phyloP scores from a whole-genome alignment of 2,329 filamentous ascomycete genomes.

The Microascus cirrosus region DNA sequence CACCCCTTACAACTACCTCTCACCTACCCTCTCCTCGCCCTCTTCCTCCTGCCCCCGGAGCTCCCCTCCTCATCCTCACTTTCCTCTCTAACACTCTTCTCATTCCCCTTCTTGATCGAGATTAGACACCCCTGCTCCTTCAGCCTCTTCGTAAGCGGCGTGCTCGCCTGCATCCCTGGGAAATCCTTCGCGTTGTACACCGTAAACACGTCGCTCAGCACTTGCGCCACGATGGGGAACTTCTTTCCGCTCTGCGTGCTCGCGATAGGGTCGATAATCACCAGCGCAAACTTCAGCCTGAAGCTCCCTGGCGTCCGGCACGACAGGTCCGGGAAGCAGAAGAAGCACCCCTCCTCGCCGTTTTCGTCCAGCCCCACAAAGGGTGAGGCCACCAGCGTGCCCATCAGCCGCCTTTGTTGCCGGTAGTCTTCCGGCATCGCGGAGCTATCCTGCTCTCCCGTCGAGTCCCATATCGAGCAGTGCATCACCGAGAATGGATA shows the following conservation, averaged over 20 bases:
- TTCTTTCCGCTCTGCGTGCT: conserved; percentile 37
- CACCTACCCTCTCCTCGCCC: neutral
- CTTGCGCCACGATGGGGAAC: conserved; percentile 37
- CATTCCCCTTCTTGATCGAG: conserved; percentile 77
- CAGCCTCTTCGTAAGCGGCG: conserved; percentile 58
- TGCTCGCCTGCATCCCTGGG: conserved; percentile 72
- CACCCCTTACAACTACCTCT: neutral
- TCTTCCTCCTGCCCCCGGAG: conserved; percentile 4
- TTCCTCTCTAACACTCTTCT: conserved; percentile 37
- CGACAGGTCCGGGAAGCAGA: conserved; percentile 74
- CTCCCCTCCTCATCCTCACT: conserved; percentile 28
- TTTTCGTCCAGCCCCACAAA: conserved; percentile 68
- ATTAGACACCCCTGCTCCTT: conserved; percentile 76
- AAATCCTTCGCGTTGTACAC: conserved; percentile 82
- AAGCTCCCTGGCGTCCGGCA: conserved; percentile 70
- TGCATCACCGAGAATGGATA: conserved; percentile 62
- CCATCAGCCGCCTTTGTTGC: conserved; percentile 68
- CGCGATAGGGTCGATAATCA: conserved; percentile 54
- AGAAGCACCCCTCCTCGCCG: conserved; percentile 67
- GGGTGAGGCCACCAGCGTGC: conserved; percentile 64
- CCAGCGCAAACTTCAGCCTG: conserved; percentile 61
- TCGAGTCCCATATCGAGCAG: conserved; percentile 64
- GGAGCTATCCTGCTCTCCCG: conserved; percentile 56
- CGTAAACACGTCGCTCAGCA: conserved; percentile 60
- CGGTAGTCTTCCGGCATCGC: conserved; percentile 61